Evolutionary conservation across 2,329 filamentous ascomycete species (phyloP).

Genomic region (Camptophora hylomeconis): DNA sequence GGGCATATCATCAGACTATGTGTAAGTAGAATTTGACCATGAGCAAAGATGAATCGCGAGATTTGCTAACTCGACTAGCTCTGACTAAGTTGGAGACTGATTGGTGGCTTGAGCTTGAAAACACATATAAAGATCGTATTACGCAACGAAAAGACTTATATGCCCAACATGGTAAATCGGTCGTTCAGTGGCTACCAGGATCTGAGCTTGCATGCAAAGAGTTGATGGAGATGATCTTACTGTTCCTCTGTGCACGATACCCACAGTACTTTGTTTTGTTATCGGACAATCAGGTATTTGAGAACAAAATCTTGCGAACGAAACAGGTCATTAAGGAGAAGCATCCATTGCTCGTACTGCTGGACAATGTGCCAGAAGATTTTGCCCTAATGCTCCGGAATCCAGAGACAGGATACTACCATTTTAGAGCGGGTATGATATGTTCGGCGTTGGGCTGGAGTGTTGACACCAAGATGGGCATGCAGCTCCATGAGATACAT

Average conservation of each 20-base stretch:
- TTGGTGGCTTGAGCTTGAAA: slow-evolving; percentile 84
- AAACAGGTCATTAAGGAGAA: slow-evolving; percentile 47
- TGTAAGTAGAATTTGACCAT: slow-evolving; percentile 50
- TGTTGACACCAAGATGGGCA: slow-evolving; percentile 58
- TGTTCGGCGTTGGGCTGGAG: slow-evolving; percentile 76
- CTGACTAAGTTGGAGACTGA: slow-evolving; percentile 65
- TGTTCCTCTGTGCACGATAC: slow-evolving; percentile 67
- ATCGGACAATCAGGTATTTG: slow-evolving; percentile 41
- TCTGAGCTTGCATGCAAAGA: slow-evolving; percentile 72
- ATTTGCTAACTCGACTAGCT: slow-evolving; percentile 34
- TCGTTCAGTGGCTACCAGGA: slow-evolving; percentile 58
- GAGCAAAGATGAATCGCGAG: no score
- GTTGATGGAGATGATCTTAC: slow-evolving; percentile 72
- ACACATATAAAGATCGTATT: slow-evolving; percentile 55
- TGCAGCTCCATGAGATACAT: slow-evolving; percentile 60
- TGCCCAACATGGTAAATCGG: slow-evolving; percentile 45
- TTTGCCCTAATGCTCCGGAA: slow-evolving; percentile 66
- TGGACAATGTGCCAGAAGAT: slow-evolving; percentile 73
- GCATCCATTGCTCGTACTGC: slow-evolving; percentile 55
- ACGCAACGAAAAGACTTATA: slow-evolving; percentile 55
- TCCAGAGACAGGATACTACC: slow-evolving; percentile 57
- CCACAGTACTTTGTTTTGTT: slow-evolving; percentile 56
- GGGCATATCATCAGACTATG: slow-evolving; percentile 86
- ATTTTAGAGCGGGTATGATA: slow-evolving; percentile 61
- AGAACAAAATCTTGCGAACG: slow-evolving; percentile 56